Conservation (phyloP, 352 stramenopile species). For the Pythium folliculosum region DNA sequence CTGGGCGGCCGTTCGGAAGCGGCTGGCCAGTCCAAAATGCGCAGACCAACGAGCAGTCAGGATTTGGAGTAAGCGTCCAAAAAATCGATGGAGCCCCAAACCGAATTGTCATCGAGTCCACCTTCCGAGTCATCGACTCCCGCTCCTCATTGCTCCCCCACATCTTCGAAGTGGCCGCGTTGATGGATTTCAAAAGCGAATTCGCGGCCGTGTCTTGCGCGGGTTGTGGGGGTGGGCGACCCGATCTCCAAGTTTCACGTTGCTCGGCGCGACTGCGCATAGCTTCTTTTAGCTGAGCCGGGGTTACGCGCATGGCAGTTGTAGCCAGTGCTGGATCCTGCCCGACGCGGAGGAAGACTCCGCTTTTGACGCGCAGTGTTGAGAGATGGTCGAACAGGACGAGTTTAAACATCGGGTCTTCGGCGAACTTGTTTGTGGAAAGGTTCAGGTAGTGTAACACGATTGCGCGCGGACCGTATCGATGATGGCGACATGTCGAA, state of each 20-base stretch:
- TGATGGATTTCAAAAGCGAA: slow-evolving; percentile 11
- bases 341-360: slow-evolving; percentile 26
- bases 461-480: slow-evolving; percentile 28
- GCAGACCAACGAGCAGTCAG: slow-evolving; percentile 25
- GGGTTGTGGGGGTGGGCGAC: not conserved
- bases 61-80: slow-evolving; percentile 38
- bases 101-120: slow-evolving; percentile 26
- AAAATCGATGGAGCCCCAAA: slow-evolving; percentile 30
- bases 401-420: slow-evolving; percentile 32
- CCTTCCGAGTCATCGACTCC: slow-evolving; percentile 18
- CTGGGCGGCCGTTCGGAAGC: slow-evolving; percentile 19
- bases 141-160: slow-evolving; percentile 35
- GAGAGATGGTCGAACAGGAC: slow-evolving; percentile 32
- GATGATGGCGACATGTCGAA: slow-evolving; percentile 1
- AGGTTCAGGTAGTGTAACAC: slow-evolving; percentile 28
- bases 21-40: slow-evolving; percentile 27
- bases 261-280: slow-evolving; percentile 19
- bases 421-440: slow-evolving; percentile 29
- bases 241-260: slow-evolving; percentile 11
- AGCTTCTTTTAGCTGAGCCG: slow-evolving; percentile 12
- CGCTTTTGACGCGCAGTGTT: slow-evolving; percentile 21
- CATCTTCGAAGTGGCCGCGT: slow-evolving; percentile 27
- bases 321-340: slow-evolving; percentile 22
- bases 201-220: not conserved
- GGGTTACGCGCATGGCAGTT: slow-evolving; percentile 13